phyloP scores from a whole-genome alignment of 2,329 filamentous ascomycete genomes.

The Plenodomus lindquistii region DNA sequence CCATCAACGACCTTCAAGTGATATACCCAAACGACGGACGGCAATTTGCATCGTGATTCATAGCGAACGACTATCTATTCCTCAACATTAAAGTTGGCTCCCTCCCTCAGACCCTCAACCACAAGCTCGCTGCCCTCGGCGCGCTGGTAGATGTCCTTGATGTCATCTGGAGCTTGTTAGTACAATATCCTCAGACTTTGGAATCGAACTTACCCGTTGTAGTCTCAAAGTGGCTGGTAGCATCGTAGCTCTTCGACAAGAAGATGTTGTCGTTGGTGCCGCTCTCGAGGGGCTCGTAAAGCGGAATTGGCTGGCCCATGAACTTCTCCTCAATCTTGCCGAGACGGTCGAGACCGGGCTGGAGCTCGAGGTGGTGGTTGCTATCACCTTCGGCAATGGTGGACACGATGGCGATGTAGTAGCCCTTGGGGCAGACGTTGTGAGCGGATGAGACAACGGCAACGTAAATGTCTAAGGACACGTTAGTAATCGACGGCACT shows the following conservation, averaged over 20 bases:
- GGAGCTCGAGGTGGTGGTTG: slow-evolving; percentile 95
- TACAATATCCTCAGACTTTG: not conserved
- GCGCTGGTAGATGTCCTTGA: slow-evolving; percentile 88
- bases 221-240: slow-evolving; percentile 97
- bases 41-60: slow-evolving; percentile 9
- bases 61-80: slow-evolving; percentile 24
- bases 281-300: slow-evolving; percentile 87
- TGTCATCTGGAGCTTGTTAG: slow-evolving; percentile 70
- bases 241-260: slow-evolving; percentile 98
- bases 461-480: slow-evolving; percentile 83
- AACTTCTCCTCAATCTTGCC: slow-evolving; percentile 97
- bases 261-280: slow-evolving; percentile 89
- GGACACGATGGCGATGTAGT: slow-evolving; percentile 98
- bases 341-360: slow-evolving; percentile 88
- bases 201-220: slow-evolving; percentile 58
- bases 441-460: slow-evolving; percentile 93
- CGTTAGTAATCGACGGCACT: slow-evolving; percentile 8
- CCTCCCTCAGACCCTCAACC: slow-evolving; percentile 84
- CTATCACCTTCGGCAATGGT: slow-evolving; percentile 90
- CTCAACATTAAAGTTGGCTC: slow-evolving; percentile 70
- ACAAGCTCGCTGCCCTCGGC: slow-evolving; percentile 82
- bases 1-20: slow-evolving; percentile 2
- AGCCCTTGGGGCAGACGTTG: slow-evolving; percentile 98
- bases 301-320: slow-evolving; percentile 87
- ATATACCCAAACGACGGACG: slow-evolving; percentile 15